Evolutionary conservation across 805 yeast species (phyloP), one percentile per base, ranked within the genome.

Genomic region (Starmerella cellae): DNA sequence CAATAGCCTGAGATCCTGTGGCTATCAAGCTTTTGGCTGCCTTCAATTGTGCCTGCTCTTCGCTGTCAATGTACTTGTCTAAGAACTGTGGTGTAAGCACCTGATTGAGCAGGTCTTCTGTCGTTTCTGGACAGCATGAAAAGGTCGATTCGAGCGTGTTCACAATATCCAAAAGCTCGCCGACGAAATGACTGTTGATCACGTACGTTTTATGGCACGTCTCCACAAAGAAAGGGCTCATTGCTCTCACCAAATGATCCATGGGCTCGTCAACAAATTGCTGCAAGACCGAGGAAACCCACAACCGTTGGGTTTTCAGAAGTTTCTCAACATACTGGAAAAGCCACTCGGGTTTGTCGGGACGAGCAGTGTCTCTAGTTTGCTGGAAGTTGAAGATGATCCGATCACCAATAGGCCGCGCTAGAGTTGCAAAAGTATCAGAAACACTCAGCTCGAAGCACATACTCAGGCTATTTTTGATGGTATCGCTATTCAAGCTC

Each of bases 281-380:
- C 44, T 55, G 58, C 10, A 39, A 39, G 4, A 43, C 41, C 26
- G 9, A n/a, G 17, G 46, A 44, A 35, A 63, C 48, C 41, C 63
- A 57, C 24, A 37, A 45, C 21, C 40, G 36, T 26, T 59, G 59
- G 20, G 59, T 61, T 30, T 62, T 66, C 17, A 65, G 30, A 19
- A 55, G 42, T 27, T 51, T 49, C 23, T 52, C 37, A 22, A 71
- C 55, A 51, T 69, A 79, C 16, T 63, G 59, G 45, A 79, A 67
- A 3, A 76, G 70, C 79, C 83, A 79, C 55, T 80, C 87, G 1
- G 88, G 87, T 52, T 75, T 75, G 44, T 77, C 76, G 21, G 73
- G 53, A 35, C 74, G 69, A 52, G 77, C 78, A 0, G 87, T 79
- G 27, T 76, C 79, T 31, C 59, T 63, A 23, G 67, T 61, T 4